These are phyloP conservation scores for Articulospora tetracladia DNA, from an alignment of 495 filamentous ascomycete genomes.

Conservation along the genomic window DNA sequence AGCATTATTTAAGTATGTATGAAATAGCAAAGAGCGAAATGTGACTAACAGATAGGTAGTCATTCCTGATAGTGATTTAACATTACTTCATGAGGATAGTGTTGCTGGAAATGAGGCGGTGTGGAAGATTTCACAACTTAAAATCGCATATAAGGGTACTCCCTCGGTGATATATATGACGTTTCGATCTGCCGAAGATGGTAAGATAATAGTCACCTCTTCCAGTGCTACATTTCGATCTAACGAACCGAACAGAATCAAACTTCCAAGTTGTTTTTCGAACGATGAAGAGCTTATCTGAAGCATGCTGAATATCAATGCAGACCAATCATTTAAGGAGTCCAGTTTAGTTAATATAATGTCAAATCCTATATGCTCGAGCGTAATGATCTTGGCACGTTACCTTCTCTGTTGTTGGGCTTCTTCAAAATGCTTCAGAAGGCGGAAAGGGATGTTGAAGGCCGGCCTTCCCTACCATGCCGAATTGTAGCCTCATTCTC, in stretches of 20 bases:
- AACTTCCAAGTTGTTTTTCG: background rate
- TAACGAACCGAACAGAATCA: background rate
- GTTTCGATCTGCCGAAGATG: slow-evolving; percentile 2
- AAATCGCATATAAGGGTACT: slow-evolving; percentile 1
- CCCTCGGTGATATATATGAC: background rate
- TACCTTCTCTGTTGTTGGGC: too few species aligned
- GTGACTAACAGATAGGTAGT: background rate
- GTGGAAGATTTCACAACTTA: background rate
- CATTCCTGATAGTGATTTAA: background rate
- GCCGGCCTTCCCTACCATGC: too few species aligned
- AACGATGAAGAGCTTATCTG: background rate
- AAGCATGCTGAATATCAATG: background rate
- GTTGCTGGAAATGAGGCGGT: background rate
- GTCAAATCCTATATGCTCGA: too few species aligned
- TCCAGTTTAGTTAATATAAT: too few species aligned
- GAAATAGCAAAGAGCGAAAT: background rate
- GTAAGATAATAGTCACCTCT: background rate
- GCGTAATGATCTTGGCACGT: too few species aligned
- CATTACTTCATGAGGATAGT: background rate
- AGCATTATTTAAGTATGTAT: slow-evolving; percentile 9
- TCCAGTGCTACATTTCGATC: background rate
- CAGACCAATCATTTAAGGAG: too few species aligned
- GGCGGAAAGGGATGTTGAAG: too few species aligned
- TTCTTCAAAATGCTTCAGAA: too few species aligned
- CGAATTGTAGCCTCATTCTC: too few species aligned